phyloP scores from a whole-genome alignment of 2,329 filamentous ascomycete genomes.

The Eutypella sp. region DNA sequence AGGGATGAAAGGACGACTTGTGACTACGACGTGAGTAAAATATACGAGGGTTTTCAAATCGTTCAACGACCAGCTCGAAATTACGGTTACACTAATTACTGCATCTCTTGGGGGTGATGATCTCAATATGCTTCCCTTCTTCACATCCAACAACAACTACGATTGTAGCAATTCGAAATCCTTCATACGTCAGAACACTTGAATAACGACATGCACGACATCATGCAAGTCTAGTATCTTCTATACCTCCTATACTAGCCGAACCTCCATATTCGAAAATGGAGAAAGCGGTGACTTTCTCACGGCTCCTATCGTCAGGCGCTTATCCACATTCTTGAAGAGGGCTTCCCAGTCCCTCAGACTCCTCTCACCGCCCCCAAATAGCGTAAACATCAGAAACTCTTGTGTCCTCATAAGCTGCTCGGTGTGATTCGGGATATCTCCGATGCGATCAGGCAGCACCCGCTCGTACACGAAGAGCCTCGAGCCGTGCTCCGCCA shows the following conservation, averaged over 20 bases:
- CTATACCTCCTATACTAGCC: background rate
- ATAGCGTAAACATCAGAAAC: conserved; percentile 11
- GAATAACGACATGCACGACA: too few relatives aligned
- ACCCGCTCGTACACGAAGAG: conserved; percentile 9
- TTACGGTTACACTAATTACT: too few relatives aligned
- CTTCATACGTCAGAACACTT: too few relatives aligned
- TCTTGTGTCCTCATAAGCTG: conserved; percentile 8
- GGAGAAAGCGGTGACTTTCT: conserved; percentile 1
- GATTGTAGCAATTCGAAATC: too few relatives aligned
- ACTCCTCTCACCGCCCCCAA: conserved; percentile 9
- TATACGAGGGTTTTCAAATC: too few relatives aligned
- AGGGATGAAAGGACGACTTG: too few relatives aligned
- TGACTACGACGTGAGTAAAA: too few relatives aligned
- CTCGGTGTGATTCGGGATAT: conserved; percentile 9
- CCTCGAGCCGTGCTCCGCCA: conserved; percentile 18
- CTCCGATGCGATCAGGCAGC: conserved; percentile 7
- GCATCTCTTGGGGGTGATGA: too few relatives aligned
- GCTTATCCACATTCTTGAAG: conserved; percentile 6
- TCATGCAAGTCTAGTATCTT: too few relatives aligned
- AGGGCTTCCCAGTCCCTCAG: conserved; percentile 4
- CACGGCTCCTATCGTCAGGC: conserved; percentile 2
- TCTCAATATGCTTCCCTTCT: too few relatives aligned
- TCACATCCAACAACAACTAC: too few relatives aligned
- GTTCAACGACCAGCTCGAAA: too few relatives aligned
- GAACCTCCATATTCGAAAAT: conserved; percentile 5